These are phyloP conservation scores for Boletellus deceptivus DNA, from an alignment of 1,284 basidiomycete species.

Conservation along the genomic window DNA sequence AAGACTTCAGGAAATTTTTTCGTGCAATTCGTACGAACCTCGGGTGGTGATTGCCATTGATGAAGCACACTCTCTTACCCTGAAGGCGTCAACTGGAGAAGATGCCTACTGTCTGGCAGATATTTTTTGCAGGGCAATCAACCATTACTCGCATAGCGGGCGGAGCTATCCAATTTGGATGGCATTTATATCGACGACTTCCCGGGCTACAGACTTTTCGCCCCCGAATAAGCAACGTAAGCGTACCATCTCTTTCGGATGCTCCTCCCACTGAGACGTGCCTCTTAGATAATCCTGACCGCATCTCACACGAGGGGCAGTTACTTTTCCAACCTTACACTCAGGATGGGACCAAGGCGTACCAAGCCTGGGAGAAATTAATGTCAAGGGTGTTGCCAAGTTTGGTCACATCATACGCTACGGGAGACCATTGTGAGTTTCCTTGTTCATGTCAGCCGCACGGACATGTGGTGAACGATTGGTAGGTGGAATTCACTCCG, in stretches of 20 bases:
- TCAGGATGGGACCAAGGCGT: slow-evolving; percentile 3
- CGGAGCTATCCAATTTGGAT: background rate
- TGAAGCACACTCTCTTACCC: background rate
- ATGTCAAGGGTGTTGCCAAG: background rate
- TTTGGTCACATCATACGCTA: background rate
- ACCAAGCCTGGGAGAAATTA: background rate
- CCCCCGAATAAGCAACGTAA: background rate
- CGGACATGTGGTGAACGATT: background rate
- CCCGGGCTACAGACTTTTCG: background rate
- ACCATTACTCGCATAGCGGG: background rate
- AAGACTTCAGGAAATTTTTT: background rate
- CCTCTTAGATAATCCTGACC: slow-evolving; percentile 2
- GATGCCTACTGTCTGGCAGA: background rate
- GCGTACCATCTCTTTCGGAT: background rate
- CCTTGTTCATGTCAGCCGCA: too few species aligned
- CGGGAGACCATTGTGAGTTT: background rate
- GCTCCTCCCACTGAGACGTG: background rate
- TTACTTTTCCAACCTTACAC: slow-evolving; percentile 4
- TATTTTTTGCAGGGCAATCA: background rate
- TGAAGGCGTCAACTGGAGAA: too few species aligned
- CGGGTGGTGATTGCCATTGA: background rate
- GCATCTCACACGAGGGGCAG: background rate
- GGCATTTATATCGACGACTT: slow-evolving; percentile 5
- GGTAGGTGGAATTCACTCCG: slow-evolving; percentile 2
- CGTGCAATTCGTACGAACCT: background rate